phyloP scores from a whole-genome alignment of 345 rosid species.

The Conringia planisiliqua region DNA sequence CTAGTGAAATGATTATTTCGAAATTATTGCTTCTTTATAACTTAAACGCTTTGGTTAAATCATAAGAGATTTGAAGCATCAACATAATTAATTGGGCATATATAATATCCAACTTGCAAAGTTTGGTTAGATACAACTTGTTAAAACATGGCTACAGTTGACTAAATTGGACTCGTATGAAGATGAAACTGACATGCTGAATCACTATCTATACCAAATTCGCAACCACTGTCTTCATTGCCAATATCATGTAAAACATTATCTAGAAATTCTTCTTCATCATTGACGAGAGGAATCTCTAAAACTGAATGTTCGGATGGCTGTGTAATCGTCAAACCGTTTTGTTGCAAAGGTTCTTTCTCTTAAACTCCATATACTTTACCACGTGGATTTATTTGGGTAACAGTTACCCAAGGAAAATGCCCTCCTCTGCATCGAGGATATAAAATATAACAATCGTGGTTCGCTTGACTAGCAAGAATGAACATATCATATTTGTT shows the following conservation, averaged over 20 bases:
- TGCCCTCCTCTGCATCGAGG: neutral
- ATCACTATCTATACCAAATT: no score
- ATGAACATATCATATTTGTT: neutral
- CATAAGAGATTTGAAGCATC: no score
- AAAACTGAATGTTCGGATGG: neutral
- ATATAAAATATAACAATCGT: neutral
- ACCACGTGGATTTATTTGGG: neutral
- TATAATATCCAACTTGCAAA: no score
- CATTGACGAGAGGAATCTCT: neutral
- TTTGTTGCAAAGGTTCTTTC: neutral
- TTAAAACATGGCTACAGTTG: no score
- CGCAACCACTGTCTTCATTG: neutral
- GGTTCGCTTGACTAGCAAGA: neutral
- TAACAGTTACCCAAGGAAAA: neutral
- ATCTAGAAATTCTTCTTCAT: neutral
- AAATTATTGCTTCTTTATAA: no score
- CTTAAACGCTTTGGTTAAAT: no score
- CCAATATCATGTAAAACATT: neutral
- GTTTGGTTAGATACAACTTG: no score
- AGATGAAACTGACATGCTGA: no score
- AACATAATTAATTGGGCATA: no score
- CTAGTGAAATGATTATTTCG: no score
- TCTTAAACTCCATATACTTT: neutral
- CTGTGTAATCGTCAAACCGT: neutral
- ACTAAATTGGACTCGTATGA: no score